Conservation (phyloP, 2,329 filamentous ascomycete species). For the Fusarium sp. region DNA sequence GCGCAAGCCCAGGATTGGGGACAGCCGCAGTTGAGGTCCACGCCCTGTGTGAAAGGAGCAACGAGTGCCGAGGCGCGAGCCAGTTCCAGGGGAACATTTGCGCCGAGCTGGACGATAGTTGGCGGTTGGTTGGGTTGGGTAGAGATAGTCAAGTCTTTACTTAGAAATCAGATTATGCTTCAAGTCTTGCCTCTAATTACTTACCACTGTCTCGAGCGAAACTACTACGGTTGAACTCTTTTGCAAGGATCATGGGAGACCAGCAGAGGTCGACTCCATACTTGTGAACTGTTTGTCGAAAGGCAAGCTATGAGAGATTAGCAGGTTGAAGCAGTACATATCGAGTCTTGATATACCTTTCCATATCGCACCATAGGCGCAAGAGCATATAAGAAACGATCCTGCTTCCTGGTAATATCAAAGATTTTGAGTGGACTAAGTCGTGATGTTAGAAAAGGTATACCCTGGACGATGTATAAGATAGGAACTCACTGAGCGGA, state of each 20-base stretch:
- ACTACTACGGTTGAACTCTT: conserved; percentile 72
- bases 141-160: conserved; percentile 69
- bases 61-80: conserved; percentile 71
- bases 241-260: conserved; percentile 78
- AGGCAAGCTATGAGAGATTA: conserved; percentile 65
- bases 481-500: conserved; percentile 40
- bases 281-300: conserved; percentile 72
- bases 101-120: conserved; percentile 75
- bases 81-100: conserved; percentile 70
- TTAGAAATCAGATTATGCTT: neutral
- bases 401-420: conserved; percentile 62
- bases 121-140: conserved; percentile 63
- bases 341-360: conserved; percentile 54
- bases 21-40: conserved; percentile 79
- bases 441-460: conserved; percentile 21
- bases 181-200: conserved; percentile 6
- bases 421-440: conserved; percentile 69
- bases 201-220: conserved; percentile 70
- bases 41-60: conserved; percentile 69
- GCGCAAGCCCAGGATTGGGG: conserved; percentile 79
- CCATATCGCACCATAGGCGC: conserved; percentile 77
- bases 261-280: conserved; percentile 75
- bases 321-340: neutral
- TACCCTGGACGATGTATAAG: conserved; percentile 34
- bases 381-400: conserved; percentile 66